Evolutionary conservation across 2,329 filamentous ascomycete species (phyloP), one percentile per base, ranked within the genome.

Genomic region (Ophiostoma sp.): DNA sequence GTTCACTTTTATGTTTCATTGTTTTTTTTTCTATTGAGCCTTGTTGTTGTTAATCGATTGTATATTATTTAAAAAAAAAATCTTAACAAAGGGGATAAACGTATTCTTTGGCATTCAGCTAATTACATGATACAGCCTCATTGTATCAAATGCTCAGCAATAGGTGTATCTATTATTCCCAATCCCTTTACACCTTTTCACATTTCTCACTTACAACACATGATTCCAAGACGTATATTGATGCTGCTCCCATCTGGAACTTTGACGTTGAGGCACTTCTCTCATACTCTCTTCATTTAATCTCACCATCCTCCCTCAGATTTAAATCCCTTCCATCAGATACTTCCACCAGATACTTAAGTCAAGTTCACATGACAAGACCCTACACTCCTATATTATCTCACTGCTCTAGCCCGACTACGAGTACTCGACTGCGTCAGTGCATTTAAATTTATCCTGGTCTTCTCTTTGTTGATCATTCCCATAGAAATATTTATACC

Each of bases 1-100:
- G 13, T 60, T 60, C 23, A 60, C 54, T 60, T 60, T 60, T 33
- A 23, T 60, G 54, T 60, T 60, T 60, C 27, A 31, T 60, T 17
- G 23, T 33, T 15, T 60, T 33, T 15, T 60, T 60, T 5, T 20
- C 39, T 33, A 60, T 60, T 60, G 27, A 48, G 17, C 5, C 39
- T 13, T 57, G 52, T 31, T 27, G 7, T 15, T 31, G 27, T 60
- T 20, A 17, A 4, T 48, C 6, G 20, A 31, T 31, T n/a, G 17
- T 48, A 48, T 17, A 48, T 48, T 3, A 20, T 13, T 41, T 13
- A 13, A 13, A 39, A 39, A 39, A 39, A 44, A 44, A 48, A 48
- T 7, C 1, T 48, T 48, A 20, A n/a, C 44, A 20, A 39, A 27
- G n/a, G 52, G 52, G 23, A 57, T 57, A 48, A 48, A 57, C 11